Evolutionary conservation across 2,329 filamentous ascomycete species (phyloP).

Genomic region (Pestalotiopsis fici): DNA sequence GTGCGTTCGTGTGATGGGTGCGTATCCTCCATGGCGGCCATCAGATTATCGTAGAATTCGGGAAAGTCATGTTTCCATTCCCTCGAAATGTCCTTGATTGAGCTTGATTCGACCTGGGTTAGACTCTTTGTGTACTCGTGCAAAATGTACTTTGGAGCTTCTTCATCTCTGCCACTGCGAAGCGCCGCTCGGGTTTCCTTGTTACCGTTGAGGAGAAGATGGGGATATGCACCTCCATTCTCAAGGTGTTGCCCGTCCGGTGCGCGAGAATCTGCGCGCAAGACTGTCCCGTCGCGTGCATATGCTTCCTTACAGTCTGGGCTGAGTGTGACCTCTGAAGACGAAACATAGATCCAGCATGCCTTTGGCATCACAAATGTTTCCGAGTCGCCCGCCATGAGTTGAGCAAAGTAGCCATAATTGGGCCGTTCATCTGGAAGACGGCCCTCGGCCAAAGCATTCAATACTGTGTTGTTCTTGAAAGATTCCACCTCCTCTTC

Average conservation of each 20-base stretch:
- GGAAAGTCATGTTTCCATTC: conserved; percentile 63
- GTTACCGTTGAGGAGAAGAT: conserved; percentile 56
- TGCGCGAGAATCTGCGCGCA: conserved; percentile 26
- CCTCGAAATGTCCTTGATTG: conserved; percentile 51
- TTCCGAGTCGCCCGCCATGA: conserved; percentile 53
- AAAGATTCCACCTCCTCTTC: conserved; percentile 52
- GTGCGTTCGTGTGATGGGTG: conserved; percentile 29
- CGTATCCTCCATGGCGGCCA: conserved; percentile 48
- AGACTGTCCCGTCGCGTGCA: conserved; percentile 7
- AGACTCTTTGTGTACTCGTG: conserved; percentile 60
- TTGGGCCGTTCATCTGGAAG: conserved; percentile 61
- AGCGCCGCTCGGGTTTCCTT: conserved; percentile 48
- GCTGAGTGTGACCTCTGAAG: conserved; percentile 50
- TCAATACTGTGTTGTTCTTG: conserved; percentile 66
- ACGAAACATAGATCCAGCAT: conserved; percentile 61
- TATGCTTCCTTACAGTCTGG: conserved; percentile 25
- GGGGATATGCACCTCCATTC: conserved; percentile 46
- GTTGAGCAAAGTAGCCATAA: conserved; percentile 62
- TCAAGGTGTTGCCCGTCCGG: conserved; percentile 25
- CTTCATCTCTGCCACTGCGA: conserved; percentile 43
- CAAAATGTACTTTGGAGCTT: conserved; percentile 44
- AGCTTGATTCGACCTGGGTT: conserved; percentile 56
- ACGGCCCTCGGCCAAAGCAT: conserved; percentile 58
- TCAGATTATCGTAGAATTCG: conserved; percentile 53
- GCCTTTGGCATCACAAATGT: conserved; percentile 58